These are phyloP conservation scores for Zygotorulaspora mrakii DNA, from an alignment of 1,139 yeast species.

Conservation along the genomic window DNA sequence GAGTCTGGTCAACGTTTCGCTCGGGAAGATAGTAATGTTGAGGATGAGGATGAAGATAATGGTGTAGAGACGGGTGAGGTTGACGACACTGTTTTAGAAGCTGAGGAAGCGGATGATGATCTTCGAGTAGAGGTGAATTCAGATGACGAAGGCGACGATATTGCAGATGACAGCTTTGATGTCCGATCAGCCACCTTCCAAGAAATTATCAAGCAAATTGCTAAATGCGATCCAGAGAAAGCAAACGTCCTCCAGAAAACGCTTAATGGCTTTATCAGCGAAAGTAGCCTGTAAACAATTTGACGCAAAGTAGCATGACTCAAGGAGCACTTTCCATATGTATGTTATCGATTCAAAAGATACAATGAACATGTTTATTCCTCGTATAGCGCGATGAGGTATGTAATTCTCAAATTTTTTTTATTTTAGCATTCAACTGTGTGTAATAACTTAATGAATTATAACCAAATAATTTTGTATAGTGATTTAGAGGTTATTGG, in stretches of 20 bases:
- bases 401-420: no score
- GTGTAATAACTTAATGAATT: no score
- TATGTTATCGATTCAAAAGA: no score
- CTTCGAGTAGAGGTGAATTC: slow-evolving; percentile 16
- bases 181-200: slow-evolving; percentile 38
- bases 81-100: slow-evolving; percentile 33
- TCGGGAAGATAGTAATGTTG: slow-evolving; percentile 18
- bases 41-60: slow-evolving; percentile 34
- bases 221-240: slow-evolving; percentile 37
- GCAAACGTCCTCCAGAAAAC: slow-evolving; percentile 40
- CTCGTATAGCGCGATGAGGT: no score
- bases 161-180: slow-evolving; percentile 31
- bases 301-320: no score
- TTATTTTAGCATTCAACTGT: no score
- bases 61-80: slow-evolving; percentile 37
- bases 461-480: no score
- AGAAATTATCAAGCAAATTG: slow-evolving; percentile 41
- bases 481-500: no score
- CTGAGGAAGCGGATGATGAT: slow-evolving; percentile 33
- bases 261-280: slow-evolving; percentile 44
- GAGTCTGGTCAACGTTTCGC: slow-evolving; percentile 14
- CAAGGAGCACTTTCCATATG: no score
- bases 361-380: no score
- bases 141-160: slow-evolving; percentile 31
- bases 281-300: slow-evolving; percentile 42